Conservation (phyloP, 176 grass and related monocot genomes). For the Elymus sibiricus region DNA sequence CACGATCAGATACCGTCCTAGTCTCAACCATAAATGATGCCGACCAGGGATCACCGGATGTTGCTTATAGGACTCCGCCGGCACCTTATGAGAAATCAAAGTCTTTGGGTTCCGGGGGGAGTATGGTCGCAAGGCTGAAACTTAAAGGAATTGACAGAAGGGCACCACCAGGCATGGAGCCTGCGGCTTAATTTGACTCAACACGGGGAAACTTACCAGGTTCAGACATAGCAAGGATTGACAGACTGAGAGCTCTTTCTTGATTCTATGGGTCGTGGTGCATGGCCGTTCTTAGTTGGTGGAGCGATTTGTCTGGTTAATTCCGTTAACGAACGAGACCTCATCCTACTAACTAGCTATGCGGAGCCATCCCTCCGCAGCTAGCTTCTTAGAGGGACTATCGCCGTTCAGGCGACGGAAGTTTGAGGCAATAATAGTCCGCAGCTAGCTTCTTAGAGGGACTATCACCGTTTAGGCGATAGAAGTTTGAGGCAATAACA, state of each 20-base stretch:
- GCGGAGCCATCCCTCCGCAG: constrained; percentile 58
- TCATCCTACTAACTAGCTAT: constrained; percentile 34
- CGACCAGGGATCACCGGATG: constrained; percentile 61
- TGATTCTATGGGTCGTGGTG: constrained; percentile 62
- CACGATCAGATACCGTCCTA: constrained; percentile 67
- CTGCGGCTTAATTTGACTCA: constrained; percentile 41
- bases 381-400: constrained; percentile 90
- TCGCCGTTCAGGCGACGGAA: constrained; percentile 57
- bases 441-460: constrained; percentile 87
- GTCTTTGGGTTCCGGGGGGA: constrained; percentile 60
- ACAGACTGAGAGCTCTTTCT: constrained; percentile 52
- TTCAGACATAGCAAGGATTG: constrained; percentile 70
- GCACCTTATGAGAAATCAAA: constrained; percentile 92
- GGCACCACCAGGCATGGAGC: constrained; percentile 32
- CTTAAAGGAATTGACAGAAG: constrained; percentile 28
- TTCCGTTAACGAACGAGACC: neutral
- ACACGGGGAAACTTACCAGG: constrained; percentile 52
- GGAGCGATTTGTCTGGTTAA: constrained; percentile 5
- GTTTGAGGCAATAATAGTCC: constrained; percentile 77
- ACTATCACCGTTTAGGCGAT: constrained; percentile 76
- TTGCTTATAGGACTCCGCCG: constrained; percentile 72
- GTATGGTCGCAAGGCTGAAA: constrained; percentile 35
- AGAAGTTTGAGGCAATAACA: constrained; percentile 83
- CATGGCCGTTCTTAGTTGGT: neutral
- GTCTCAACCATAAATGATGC: constrained; percentile 73